A percentile compares a stretch with the other conserved stretches of the same genome.
These are phyloP conservation scores for Toxicodendron radicans DNA, from an alignment of 345 rosid species.

Conservation along the genomic window DNA sequence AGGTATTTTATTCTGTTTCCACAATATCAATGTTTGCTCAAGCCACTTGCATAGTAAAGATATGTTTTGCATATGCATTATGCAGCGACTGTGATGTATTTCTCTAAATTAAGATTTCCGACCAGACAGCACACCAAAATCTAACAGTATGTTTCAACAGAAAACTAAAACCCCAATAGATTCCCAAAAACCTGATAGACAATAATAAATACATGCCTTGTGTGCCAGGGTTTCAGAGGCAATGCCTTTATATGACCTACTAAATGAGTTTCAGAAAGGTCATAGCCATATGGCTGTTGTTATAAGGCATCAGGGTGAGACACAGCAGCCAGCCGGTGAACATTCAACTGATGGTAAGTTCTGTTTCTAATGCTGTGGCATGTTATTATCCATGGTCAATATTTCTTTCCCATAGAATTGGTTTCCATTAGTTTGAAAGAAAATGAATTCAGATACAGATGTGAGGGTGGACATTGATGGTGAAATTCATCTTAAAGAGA, in stretches of 20 bases:
- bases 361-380: background rate
- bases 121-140: background rate
- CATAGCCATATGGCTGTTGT: conserved; percentile 77
- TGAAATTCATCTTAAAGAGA: conserved; percentile 24
- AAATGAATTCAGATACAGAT: conserved; percentile 25
- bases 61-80: background rate
- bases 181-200: background rate
- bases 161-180: background rate
- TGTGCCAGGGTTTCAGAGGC: conserved; percentile 46
- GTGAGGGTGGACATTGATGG: conserved; percentile 42
- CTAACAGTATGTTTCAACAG: background rate
- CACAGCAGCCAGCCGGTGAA: conserved; percentile 19
- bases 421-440: background rate
- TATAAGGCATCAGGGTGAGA: conserved; percentile 33
- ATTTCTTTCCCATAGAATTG: background rate
- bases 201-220: background rate
- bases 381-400: background rate
- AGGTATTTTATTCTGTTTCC: conserved; percentile 36
- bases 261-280: conserved; percentile 74
- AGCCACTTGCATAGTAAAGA: background rate
- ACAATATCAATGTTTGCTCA: too few species aligned
- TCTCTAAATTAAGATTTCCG: background rate
- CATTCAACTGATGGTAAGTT: conserved; percentile 18
- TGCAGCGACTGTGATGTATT: background rate
- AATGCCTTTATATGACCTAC: conserved; percentile 62